Evolutionary conservation across 179 eudicot genomes (phyloP).

Genomic region (Gypsophila paniculata): DNA sequence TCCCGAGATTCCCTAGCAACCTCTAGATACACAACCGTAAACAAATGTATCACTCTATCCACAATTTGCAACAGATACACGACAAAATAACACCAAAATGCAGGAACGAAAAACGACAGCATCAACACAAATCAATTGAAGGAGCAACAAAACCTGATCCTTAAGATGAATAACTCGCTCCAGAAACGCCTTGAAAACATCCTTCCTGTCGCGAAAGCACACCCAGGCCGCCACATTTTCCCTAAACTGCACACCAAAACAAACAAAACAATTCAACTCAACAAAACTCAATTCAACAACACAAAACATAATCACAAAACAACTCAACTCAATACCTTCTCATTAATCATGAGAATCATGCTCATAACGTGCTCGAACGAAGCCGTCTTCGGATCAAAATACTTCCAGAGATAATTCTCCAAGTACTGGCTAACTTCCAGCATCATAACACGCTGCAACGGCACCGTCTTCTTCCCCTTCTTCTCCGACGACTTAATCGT

Average conservation of each 20-base stretch:
- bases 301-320: neutral
- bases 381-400: slow-evolving; percentile 57
- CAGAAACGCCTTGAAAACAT: slow-evolving; percentile 65
- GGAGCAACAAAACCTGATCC: slow-evolving; percentile 38
- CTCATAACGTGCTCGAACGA: slow-evolving; percentile 87
- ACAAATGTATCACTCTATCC: neutral
- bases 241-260: slow-evolving; percentile 58
- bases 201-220: slow-evolving; percentile 75
- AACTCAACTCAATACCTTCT: slow-evolving; percentile 67
- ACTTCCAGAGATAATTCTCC: slow-evolving; percentile 89
- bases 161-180: slow-evolving; percentile 79
- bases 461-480: slow-evolving; percentile 50
- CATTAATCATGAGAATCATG: slow-evolving; percentile 91
- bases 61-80: neutral
- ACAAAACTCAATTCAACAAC: neutral
- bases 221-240: slow-evolving; percentile 97
- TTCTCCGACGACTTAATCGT: slow-evolving; percentile 33
- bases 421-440: slow-evolving; percentile 93
- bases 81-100: neutral
- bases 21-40: neutral
- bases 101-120: neutral
- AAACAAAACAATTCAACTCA: neutral
- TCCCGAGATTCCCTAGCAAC: neutral
- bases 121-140: neutral
- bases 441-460: slow-evolving; percentile 85